A percentile compares a stretch with the other conserved stretches of the same genome.
Conservation (phyloP, 1,284 basidiomycete species). For the Lignosus rhinocerotis region DNA sequence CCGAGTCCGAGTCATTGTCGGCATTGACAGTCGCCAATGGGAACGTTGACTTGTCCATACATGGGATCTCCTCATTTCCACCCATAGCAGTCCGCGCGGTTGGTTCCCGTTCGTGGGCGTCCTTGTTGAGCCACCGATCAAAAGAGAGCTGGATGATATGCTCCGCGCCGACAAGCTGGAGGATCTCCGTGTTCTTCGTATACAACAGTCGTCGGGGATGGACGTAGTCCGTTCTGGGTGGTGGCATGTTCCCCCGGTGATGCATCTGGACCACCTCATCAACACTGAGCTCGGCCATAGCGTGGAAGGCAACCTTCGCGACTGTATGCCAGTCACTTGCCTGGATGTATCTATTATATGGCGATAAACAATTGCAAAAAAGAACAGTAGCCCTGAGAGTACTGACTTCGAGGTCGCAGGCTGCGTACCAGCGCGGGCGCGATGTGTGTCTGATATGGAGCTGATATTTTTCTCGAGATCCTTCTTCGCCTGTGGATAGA, state of each 20-base stretch:
- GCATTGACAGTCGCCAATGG: neutral
- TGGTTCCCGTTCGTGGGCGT: neutral
- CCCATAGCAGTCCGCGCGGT: neutral
- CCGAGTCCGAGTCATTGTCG: neutral
- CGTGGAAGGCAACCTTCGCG: slow-evolving; percentile 31
- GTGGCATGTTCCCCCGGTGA: slow-evolving; percentile 15
- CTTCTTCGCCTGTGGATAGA: neutral
- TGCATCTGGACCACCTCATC: slow-evolving; percentile 44
- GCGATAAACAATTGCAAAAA: neutral
- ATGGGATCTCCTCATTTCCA: neutral
- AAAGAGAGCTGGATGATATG: neutral
- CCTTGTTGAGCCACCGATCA: neutral
- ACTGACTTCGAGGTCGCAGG: neutral
- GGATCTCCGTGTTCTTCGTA: neutral
- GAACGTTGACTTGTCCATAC: neutral
- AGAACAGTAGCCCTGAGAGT: neutral
- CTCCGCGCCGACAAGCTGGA: neutral
- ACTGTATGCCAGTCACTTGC: slow-evolving; percentile 38
- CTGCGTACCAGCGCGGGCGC: too few species aligned
- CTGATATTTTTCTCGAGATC: neutral
- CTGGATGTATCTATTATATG: slow-evolving; percentile 40
- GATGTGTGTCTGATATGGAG: neutral
- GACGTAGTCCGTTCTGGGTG: neutral
- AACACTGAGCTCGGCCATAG: slow-evolving; percentile 27
- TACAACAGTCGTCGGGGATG: neutral